Percentiles rank a stretch among this genome's conserved stretches.
Conservation (phyloP, 2,329 filamentous ascomycete genomes). For the Decorospora gaudefroyi region DNA sequence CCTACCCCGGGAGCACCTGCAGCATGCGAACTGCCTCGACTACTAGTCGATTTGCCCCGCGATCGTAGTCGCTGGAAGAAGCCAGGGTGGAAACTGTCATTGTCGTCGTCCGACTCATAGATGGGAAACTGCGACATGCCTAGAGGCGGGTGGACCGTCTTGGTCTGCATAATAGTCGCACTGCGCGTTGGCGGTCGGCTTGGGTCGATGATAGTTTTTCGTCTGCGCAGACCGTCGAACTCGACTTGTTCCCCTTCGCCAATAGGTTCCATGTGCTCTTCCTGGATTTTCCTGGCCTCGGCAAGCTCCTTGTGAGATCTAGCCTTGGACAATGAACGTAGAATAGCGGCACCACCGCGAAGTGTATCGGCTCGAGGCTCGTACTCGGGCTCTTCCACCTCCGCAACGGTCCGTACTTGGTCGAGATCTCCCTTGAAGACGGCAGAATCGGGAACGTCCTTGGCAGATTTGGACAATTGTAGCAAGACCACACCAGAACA, state of each 20-base stretch:
- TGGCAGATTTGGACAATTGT: slow-evolving; percentile 96
- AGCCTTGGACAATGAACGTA: slow-evolving; percentile 77
- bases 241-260: slow-evolving; percentile 80
- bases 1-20: slow-evolving; percentile 21
- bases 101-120: slow-evolving; percentile 56
- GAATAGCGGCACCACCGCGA: slow-evolving; percentile 83
- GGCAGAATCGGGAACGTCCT: slow-evolving; percentile 91
- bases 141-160: slow-evolving; percentile 71
- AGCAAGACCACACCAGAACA: slow-evolving; percentile 90
- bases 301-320: slow-evolving; percentile 78
- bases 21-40: slow-evolving; percentile 24
- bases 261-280: slow-evolving; percentile 80
- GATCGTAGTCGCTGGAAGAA: slow-evolving; percentile 50
- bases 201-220: slow-evolving; percentile 62
- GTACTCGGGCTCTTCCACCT: slow-evolving; percentile 93
- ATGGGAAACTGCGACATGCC: slow-evolving; percentile 86
- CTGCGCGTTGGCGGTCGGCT: slow-evolving; percentile 41
- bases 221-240: slow-evolving; percentile 86
- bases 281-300: slow-evolving; percentile 76
- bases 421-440: slow-evolving; percentile 92
- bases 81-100: slow-evolving; percentile 52
- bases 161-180: slow-evolving; percentile 52
- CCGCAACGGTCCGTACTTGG: slow-evolving; percentile 91
- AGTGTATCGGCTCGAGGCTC: slow-evolving; percentile 97
- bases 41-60: slow-evolving; percentile 42